Conservation (phyloP, 2,329 filamentous ascomycete species). For the Fusarium sp. region DNA sequence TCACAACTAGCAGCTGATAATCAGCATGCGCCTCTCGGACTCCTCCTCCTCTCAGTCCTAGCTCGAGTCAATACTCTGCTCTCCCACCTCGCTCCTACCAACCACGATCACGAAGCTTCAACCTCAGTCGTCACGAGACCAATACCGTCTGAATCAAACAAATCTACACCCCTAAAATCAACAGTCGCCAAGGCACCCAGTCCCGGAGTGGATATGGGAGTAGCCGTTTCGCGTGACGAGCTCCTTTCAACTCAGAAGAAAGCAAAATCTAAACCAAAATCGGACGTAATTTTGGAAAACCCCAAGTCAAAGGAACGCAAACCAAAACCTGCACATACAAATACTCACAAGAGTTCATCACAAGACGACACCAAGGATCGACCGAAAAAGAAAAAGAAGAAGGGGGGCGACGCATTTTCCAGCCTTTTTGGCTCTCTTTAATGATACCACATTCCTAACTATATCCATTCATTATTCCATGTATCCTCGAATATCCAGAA, state of each 20-base stretch:
- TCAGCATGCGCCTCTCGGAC: constrained; percentile 78
- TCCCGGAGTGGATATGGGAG: constrained; percentile 46
- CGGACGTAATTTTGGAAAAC: constrained; percentile 9
- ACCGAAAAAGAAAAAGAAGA: constrained; percentile 69
- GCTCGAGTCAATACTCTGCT: constrained; percentile 68
- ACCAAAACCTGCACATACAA: constrained; percentile 11
- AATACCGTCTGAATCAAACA: background rate
- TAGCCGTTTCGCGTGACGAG: constrained; percentile 49
- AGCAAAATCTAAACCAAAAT: constrained; percentile 1
- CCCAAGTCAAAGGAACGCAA: constrained; percentile 8
- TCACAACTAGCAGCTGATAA: constrained; percentile 77
- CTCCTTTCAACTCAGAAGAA: constrained; percentile 20
- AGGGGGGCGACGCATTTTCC: constrained; percentile 73
- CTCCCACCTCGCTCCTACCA: constrained; percentile 50
- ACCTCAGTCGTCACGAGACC: background rate
- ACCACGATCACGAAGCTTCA: constrained; percentile 8
- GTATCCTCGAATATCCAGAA: background rate
- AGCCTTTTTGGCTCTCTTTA: constrained; percentile 75
- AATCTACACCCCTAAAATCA: background rate
- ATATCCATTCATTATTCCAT: background rate
- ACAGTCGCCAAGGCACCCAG: background rate
- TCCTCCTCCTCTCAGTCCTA: constrained; percentile 75
- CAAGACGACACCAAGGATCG: constrained; percentile 55
- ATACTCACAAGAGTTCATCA: constrained; percentile 48
- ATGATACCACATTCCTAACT: background rate